Percentiles rank a stretch among this genome's conserved stretches.
phyloP scores from a whole-genome alignment of 192 early-diverging fungal species.

The Linnemannia zychae region DNA sequence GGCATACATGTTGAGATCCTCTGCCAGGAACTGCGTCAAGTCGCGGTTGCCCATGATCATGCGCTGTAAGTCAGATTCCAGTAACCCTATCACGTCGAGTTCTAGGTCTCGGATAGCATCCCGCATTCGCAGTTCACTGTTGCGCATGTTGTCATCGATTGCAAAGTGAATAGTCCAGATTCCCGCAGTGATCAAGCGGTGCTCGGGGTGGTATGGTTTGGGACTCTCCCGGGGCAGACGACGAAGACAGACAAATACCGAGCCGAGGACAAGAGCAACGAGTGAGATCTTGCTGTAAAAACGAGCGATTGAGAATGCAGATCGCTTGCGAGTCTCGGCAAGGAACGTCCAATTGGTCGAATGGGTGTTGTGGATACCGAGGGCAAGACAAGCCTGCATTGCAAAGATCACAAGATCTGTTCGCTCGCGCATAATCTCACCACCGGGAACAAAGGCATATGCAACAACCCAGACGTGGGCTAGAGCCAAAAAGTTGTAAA shows the following conservation, averaged over 20 bases:
- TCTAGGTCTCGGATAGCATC: slow-evolving; percentile 79
- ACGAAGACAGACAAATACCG: slow-evolving; percentile 40
- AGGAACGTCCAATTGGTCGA: neutral
- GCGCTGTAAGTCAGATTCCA: slow-evolving; percentile 79
- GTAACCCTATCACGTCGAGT: slow-evolving; percentile 77
- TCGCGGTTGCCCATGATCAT: slow-evolving; percentile 88
- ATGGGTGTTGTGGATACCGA: slow-evolving; percentile 60
- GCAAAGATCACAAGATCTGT: slow-evolving; percentile 72
- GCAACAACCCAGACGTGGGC: slow-evolving; percentile 82
- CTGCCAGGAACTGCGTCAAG: slow-evolving; percentile 77
- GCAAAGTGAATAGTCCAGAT: slow-evolving; percentile 89
- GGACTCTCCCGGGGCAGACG: slow-evolving; percentile 65
- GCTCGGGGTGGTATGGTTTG: slow-evolving; percentile 66
- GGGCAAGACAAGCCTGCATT: slow-evolving; percentile 69
- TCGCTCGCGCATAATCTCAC: slow-evolving; percentile 75
- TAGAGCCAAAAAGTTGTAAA: slow-evolving; percentile 76
- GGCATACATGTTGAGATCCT: slow-evolving; percentile 77
- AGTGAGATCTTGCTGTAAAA: slow-evolving; percentile 45
- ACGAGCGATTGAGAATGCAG: slow-evolving; percentile 47
- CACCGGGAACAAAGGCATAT: slow-evolving; percentile 86
- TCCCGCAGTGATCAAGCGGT: slow-evolving; percentile 73
- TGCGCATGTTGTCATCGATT: slow-evolving; percentile 85
- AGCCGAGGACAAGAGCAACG: slow-evolving; percentile 36
- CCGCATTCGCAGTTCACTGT: slow-evolving; percentile 74
- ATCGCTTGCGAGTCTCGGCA: slow-evolving; percentile 1